Evolutionary conservation across 1,139 yeast genomes (phyloP).

Genomic region (Wickerhamomyces sp.): DNA sequence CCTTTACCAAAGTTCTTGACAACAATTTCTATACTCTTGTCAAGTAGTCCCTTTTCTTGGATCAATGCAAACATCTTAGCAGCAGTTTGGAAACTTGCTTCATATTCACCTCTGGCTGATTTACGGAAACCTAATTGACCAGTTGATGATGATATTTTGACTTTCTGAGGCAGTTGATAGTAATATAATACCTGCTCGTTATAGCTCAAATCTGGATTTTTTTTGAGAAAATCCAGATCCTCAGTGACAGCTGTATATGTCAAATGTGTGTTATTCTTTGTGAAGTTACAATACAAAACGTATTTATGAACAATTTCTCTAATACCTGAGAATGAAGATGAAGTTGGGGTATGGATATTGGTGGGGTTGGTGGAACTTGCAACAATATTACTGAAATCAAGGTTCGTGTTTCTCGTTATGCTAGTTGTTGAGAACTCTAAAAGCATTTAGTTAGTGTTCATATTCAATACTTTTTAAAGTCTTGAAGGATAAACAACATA

Average conservation of each 20-base stretch:
- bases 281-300: constrained; percentile 71
- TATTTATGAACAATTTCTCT: constrained; percentile 37
- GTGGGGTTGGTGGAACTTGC: not conserved
- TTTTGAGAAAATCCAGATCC: constrained; percentile 53
- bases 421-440: not conserved
- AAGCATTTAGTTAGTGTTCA: not conserved
- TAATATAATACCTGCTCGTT: constrained; percentile 77
- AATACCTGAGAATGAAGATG: constrained; percentile 6
- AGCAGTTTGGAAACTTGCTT: constrained; percentile 88
- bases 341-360: constrained; percentile 7
- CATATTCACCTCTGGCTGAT: constrained; percentile 84
- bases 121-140: constrained; percentile 75
- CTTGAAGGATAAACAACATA: not conserved
- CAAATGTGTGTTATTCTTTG: constrained; percentile 76
- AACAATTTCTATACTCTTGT: constrained; percentile 63
- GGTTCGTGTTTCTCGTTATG: not conserved
- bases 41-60: constrained; percentile 51
- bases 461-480: not conserved
- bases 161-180: constrained; percentile 75
- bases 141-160: constrained; percentile 59
- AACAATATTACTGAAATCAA: not conserved
- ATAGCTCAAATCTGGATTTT: constrained; percentile 46
- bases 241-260: constrained; percentile 71
- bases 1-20: constrained; percentile 86
- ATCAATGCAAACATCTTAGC: constrained; percentile 68